These are phyloP conservation scores for Myriosclerotinia curreyana DNA, from an alignment of 2,329 filamentous ascomycete genomes.

Conservation along the genomic window DNA sequence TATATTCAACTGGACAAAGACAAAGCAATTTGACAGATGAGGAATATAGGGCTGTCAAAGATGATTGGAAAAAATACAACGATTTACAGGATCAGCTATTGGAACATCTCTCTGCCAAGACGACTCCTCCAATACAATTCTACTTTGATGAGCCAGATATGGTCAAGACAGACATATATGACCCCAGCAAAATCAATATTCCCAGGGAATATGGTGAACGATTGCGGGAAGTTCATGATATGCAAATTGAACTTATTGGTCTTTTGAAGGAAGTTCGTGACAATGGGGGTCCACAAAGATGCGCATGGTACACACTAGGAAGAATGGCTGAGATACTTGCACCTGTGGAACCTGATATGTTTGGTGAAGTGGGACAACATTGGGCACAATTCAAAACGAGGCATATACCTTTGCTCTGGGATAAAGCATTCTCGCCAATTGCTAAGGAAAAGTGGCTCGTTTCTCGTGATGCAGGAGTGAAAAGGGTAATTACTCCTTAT, in stretches of 20 bases:
- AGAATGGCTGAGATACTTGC: conserved; percentile 17
- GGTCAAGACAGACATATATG: conserved; percentile 16
- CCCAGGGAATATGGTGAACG: conserved; percentile 5
- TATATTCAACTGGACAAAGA: conserved; percentile 15
- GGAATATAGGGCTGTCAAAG: conserved; percentile 12
- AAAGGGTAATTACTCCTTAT: not conserved
- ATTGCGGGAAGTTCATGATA: not conserved
- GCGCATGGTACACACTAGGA: conserved; percentile 10
- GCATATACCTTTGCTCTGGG: conserved; percentile 9
- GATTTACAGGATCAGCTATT: conserved; percentile 11
- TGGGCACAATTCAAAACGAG: conserved; percentile 10
- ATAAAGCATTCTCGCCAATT: not conserved
- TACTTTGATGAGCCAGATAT: conserved; percentile 16
- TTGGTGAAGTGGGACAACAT: conserved; percentile 11
- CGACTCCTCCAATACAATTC: conserved; percentile 4
- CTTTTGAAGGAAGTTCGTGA: conserved; percentile 8
- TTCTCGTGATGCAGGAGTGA: not conserved
- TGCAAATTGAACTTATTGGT: not conserved
- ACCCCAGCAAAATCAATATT: conserved; percentile 14
- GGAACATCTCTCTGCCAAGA: conserved; percentile 10
- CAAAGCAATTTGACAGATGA: conserved; percentile 7
- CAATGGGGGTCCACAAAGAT: not conserved
- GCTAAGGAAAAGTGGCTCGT: not conserved
- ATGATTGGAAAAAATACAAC: conserved; percentile 18
- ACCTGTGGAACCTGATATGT: conserved; percentile 9